Base-by-base conservation (phyloP, 2,329 filamentous ascomycete genomes). In the Beauveria australis region DNA sequence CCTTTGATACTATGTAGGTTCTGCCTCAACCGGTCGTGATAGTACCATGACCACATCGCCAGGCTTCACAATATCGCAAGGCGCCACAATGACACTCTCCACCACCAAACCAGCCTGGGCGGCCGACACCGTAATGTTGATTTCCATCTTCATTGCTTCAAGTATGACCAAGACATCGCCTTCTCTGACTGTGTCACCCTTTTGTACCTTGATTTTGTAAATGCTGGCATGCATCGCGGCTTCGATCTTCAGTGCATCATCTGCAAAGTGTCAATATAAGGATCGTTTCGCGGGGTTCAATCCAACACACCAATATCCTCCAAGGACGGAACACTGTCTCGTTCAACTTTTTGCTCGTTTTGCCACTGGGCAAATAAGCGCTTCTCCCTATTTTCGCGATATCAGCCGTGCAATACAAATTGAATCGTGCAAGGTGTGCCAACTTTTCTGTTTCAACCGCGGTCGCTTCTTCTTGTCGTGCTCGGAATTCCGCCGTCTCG, bases 81-180 rank as follows among this genome's bases (percentile, higher is more conserved):
- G 49, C 33, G 53, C 59, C 10, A 54, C 59, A 6, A 51, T 14
- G 5, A 58, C 18, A 14, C 55, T 40, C 28, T 48, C 44, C 12
- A 58, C 46, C 1, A 41, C 18, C 14, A 41, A 16, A 26, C 55
- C 55, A 14, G 19, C 46, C 18, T 58, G 55, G 18, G 44, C n/a
- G 1, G 30, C 14, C 22, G 55, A 51, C 33, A 10, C 53, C n/a
- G 14, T 14, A 72, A 80, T 74, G 16, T 73, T 72, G 61, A 83
- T 80, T 64, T 83, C 81, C 72, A 83, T 76, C 67, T 84, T 83
- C 81, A 84, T 84, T 0, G 81, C 80, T 61, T 84, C 81, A 3
- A 83, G 70, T 3, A 83, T 77, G 1, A 74, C 69, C 1, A 79
- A 72, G 0, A 75, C 66, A 26, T 81, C 73, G 8, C 75, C 75